phyloP scores from a whole-genome alignment of 2,329 filamentous ascomycete genomes.

The Pestalotiopsis sp. region DNA sequence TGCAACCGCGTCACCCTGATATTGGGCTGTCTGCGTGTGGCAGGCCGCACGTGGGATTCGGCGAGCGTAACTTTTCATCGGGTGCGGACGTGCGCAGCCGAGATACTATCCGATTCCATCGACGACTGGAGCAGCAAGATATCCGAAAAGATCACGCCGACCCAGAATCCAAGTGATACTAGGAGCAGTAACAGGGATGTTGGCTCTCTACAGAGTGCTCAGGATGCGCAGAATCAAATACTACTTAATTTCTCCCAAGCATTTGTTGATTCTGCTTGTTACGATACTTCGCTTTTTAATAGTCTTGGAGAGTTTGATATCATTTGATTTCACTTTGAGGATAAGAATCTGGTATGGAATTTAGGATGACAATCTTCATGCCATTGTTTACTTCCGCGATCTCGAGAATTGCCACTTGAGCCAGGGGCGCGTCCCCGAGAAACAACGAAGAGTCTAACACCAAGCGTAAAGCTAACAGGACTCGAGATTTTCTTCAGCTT shows the following conservation, averaged over 20 bases:
- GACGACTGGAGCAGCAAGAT: not conserved
- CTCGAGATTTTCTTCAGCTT: no score
- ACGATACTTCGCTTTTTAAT: not conserved
- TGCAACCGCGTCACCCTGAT: conserved; percentile 4
- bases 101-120: not conserved
- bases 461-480: no score
- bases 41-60: not conserved
- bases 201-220: not conserved
- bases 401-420: no score
- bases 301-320: not conserved
- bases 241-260: not conserved
- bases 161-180: not conserved
- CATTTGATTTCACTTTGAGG: not conserved
- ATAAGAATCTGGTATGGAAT: not conserved
- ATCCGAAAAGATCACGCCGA: not conserved
- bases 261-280: not conserved
- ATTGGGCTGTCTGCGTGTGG: not conserved
- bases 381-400: no score
- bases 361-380: conserved; percentile 16
- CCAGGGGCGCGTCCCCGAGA: no score
- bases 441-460: no score
- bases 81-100: not conserved
- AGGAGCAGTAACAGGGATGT: not conserved
- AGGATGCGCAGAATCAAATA: not conserved
- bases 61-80: not conserved